These are phyloP conservation scores for Bipolaris sorokiniana DNA, from an alignment of 2,329 filamentous ascomycete genomes.

Conservation along the genomic window DNA sequence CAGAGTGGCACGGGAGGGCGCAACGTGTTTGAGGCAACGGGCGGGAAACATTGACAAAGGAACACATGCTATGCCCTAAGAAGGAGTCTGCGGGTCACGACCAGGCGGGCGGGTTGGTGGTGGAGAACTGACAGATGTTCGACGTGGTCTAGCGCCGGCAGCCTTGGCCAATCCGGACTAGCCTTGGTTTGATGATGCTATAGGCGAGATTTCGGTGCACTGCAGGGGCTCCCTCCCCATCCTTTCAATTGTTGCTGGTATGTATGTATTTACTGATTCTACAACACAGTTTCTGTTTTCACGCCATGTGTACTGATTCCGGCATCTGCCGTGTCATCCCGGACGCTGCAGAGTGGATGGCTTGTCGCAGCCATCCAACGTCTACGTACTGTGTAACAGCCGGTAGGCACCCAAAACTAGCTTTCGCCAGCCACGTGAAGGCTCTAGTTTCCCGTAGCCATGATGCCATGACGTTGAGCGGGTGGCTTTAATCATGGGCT, in stretches of 20 bases:
- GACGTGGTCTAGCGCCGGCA: constrained; percentile 25
- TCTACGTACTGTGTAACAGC: too few relatives aligned
- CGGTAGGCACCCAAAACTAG: background rate
- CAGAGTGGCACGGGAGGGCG: constrained; percentile 25
- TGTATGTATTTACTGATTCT: too few relatives aligned
- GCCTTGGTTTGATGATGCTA: constrained; percentile 15
- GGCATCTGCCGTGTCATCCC: too few relatives aligned
- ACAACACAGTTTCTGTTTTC: background rate
- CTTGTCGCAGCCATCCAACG: background rate
- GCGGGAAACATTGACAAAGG: constrained; percentile 27
- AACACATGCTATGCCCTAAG: constrained; percentile 19
- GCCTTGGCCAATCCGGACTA: constrained; percentile 17
- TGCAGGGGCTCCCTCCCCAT: constrained; percentile 24
- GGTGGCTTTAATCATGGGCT: constrained; percentile 11
- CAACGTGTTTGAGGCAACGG: constrained; percentile 30
- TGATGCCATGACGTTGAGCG: background rate
- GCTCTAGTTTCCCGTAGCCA: background rate
- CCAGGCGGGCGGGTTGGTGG: constrained; percentile 12
- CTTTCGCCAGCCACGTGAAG: background rate
- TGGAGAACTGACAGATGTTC: constrained; percentile 23
- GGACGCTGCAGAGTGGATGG: too few relatives aligned
- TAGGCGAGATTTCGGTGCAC: constrained; percentile 24
- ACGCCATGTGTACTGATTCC: background rate
- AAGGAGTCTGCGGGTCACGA: constrained; percentile 9
- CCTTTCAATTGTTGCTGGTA: constrained; percentile 5